Percentiles rank a stretch among this genome's conserved stretches.
Conservation (phyloP, 2,329 filamentous ascomycete species). For the Talaromyces amestolkiae region DNA sequence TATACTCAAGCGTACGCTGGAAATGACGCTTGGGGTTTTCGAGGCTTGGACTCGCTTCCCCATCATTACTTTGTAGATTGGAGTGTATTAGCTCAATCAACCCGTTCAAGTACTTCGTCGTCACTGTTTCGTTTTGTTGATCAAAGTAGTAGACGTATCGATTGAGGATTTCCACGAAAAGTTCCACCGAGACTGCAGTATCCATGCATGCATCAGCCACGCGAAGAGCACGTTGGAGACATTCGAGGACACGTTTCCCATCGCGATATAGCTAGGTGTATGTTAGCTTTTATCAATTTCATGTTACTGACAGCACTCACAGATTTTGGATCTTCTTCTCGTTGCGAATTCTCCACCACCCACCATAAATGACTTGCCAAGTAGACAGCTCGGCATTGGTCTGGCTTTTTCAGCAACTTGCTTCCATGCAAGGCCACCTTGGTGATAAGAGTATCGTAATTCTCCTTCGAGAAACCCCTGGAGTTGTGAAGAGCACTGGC, state of each 20-base stretch:
- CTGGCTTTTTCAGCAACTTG: slow-evolving; percentile 94
- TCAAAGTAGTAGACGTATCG: slow-evolving; percentile 99
- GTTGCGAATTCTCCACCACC: slow-evolving; percentile 77
- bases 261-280: slow-evolving; percentile 79
- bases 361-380: slow-evolving; percentile 97
- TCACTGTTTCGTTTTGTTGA: slow-evolving; percentile 97
- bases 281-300: slow-evolving; percentile 9
- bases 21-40: slow-evolving; percentile 94
- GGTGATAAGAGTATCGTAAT: slow-evolving; percentile 97
- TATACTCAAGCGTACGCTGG: slow-evolving; percentile 90
- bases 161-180: slow-evolving; percentile 98
- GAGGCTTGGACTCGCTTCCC: slow-evolving; percentile 63
- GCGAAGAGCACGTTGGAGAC: slow-evolving; percentile 87
- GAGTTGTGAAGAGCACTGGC: slow-evolving; percentile 85
- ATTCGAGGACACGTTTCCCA: slow-evolving; percentile 94
- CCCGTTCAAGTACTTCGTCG: slow-evolving; percentile 95
- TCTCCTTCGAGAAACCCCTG: slow-evolving; percentile 89
- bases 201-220: slow-evolving; percentile 99
- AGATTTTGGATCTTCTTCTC: slow-evolving; percentile 77
- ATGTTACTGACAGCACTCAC: slow-evolving; percentile 51
- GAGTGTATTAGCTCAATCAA: slow-evolving; percentile 98
- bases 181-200: slow-evolving; percentile 90
- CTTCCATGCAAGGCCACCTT: slow-evolving; percentile 96
- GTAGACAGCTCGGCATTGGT: slow-evolving; percentile 96
- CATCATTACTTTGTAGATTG: slow-evolving; percentile 81